A percentile compares a stretch with the other conserved stretches of the same genome.
Evolutionary conservation across 1,284 basidiomycete genomes (phyloP).

Genomic region (Psilocybe mexicana): DNA sequence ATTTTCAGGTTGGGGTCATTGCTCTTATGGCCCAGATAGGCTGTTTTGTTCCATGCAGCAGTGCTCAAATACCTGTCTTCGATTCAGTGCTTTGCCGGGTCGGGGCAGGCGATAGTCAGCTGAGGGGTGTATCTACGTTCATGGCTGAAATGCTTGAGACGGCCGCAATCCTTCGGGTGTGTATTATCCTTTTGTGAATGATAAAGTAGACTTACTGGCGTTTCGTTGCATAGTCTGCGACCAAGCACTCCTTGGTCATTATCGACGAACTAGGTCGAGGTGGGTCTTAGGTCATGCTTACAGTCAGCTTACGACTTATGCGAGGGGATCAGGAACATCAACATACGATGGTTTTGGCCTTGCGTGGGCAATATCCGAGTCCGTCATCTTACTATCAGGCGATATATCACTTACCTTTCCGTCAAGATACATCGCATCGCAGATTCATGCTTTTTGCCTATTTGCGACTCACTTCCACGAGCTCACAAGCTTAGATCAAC

Average conservation of each 20-base stretch:
- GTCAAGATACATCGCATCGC: constrained; percentile 84
- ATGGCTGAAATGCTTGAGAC: constrained; percentile 99
- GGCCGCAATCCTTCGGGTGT: constrained; percentile 88
- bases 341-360: constrained; percentile 99
- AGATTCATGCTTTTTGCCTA: constrained; percentile 91
- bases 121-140: constrained; percentile 98
- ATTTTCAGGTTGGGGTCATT: constrained; percentile 82
- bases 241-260: constrained; percentile 92
- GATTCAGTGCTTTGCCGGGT: constrained; percentile 97
- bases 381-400: constrained; percentile 23
- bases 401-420: not conserved
- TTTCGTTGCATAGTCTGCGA: constrained; percentile 66
- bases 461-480: constrained; percentile 99
- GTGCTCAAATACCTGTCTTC: constrained; percentile 88
- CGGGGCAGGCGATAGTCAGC: constrained; percentile 95
- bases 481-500: constrained; percentile 87
- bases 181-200: constrained; percentile 24
- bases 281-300: constrained; percentile 24
- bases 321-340: constrained; percentile 71
- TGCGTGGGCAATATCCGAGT: constrained; percentile 99
- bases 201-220: not conserved
- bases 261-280: constrained; percentile 98
- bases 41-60: constrained; percentile 90
- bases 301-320: not conserved
- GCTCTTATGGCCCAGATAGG: constrained; percentile 95